These are phyloP conservation scores for Metschnikowia picachoensis DNA, from an alignment of 805 yeast species.

Conservation along the genomic window DNA sequence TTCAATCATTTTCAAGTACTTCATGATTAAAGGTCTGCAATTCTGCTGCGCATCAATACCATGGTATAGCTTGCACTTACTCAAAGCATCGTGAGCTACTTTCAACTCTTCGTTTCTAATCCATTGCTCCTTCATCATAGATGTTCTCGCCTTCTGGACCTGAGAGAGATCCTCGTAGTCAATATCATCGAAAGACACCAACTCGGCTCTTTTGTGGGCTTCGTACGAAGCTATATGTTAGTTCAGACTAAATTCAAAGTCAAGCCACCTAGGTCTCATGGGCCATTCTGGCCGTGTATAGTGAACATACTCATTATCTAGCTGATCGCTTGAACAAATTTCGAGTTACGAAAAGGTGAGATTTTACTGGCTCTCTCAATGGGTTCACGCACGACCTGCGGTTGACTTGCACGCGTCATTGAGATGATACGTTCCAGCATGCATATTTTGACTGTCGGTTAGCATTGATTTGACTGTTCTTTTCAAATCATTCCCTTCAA, in stretches of 20 bases:
- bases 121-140: conserved; percentile 78
- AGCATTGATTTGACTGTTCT: too few relatives aligned
- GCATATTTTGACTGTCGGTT: too few relatives aligned
- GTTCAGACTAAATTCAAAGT: neutral
- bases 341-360: conserved; percentile 25
- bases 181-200: conserved; percentile 79
- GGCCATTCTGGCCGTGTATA: neutral
- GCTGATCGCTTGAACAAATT: neutral
- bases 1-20: conserved; percentile 74
- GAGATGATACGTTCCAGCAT: too few relatives aligned
- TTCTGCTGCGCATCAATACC: conserved; percentile 55
- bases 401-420: too few relatives aligned
- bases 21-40: conserved; percentile 75
- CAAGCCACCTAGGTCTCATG: neutral
- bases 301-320: conserved; percentile 8
- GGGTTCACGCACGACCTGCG: conserved; percentile 19
- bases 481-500: too few relatives aligned
- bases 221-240: conserved; percentile 27
- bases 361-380: conserved; percentile 27
- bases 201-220: conserved; percentile 54
- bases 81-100: conserved; percentile 68
- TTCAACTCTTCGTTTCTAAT: conserved; percentile 64
- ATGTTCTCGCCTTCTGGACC: conserved; percentile 68
- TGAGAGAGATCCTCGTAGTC: conserved; percentile 64
- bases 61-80: conserved; percentile 67